phyloP scores from a whole-genome alignment of 805 yeast species.

The Candida pseudoglaebosa region DNA sequence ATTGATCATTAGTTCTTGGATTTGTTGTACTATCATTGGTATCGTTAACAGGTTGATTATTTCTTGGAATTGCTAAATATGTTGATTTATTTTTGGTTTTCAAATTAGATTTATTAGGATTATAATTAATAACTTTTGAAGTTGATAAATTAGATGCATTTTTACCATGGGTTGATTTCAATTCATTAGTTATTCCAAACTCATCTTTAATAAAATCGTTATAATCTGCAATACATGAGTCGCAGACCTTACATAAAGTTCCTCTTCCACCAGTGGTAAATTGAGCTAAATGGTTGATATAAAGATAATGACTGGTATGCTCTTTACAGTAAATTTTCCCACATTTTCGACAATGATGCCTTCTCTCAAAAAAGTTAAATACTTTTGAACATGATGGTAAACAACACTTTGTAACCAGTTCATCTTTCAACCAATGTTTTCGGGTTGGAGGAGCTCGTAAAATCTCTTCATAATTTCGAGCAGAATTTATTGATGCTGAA shows the following conservation, averaged over 20 bases:
- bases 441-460: slow-evolving; percentile 47
- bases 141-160: not conserved
- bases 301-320: slow-evolving; percentile 55
- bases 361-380: slow-evolving; percentile 75
- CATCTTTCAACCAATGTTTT: slow-evolving; percentile 74
- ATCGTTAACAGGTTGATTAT: not conserved
- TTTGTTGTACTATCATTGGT: not conserved
- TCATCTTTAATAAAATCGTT: slow-evolving; percentile 44
- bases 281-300: slow-evolving; percentile 56
- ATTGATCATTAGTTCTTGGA: slow-evolving; percentile 33
- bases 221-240: slow-evolving; percentile 59
- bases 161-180: not conserved
- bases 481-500: slow-evolving; percentile 11
- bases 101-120: not conserved
- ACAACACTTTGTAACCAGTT: slow-evolving; percentile 57
- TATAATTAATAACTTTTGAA: not conserved
- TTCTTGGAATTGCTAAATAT: not conserved
- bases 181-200: slow-evolving; percentile 26
- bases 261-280: slow-evolving; percentile 69
- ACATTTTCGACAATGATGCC: slow-evolving; percentile 83
- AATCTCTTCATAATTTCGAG: slow-evolving; percentile 20
- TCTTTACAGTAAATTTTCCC: slow-evolving; percentile 76
- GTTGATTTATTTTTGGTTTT: too few relatives aligned
- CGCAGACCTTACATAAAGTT: slow-evolving; percentile 65
- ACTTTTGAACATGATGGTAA: slow-evolving; percentile 51